These are phyloP conservation scores for Triglochin maritima DNA, from an alignment of 106 monocot species.

Conservation along the genomic window DNA sequence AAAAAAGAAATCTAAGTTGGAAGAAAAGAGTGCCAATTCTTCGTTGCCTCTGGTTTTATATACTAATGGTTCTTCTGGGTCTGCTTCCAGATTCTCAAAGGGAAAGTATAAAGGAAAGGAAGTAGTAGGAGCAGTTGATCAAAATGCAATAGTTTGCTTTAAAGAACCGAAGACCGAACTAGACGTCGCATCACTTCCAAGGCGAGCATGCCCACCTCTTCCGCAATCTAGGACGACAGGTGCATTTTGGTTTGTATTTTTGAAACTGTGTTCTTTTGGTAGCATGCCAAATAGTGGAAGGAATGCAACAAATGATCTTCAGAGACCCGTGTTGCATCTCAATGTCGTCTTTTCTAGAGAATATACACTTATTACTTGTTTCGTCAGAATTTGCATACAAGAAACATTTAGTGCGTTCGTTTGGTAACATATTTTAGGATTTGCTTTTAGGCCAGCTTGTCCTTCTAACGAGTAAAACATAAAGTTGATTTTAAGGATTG, in stretches of 20 bases:
- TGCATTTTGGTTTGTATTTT: no score
- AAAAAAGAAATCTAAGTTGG: constrained; percentile 10
- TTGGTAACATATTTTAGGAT: no score
- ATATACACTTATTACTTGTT: constrained; percentile 8
- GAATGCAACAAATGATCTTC: constrained; percentile 8
- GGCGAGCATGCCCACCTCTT: no score
- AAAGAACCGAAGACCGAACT: constrained; percentile 30
- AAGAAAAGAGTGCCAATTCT: constrained; percentile 1
- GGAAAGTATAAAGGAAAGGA: not conserved
- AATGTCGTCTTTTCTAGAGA: constrained; percentile 1
- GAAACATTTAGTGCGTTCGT: no score
- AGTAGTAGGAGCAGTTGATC: not conserved
- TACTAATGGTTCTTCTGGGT: not conserved
- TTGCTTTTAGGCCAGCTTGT: no score
- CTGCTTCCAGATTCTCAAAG: not conserved
- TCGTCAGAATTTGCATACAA: no score
- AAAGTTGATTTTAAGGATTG: no score
- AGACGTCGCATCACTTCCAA: not conserved
- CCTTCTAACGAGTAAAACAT: no score
- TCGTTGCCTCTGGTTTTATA: not conserved
- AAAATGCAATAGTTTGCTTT: not conserved
- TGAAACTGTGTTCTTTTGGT: not conserved
- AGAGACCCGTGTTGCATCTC: constrained; percentile 18
- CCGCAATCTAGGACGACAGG: no score
- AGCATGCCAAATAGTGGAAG: not conserved